Evolutionary conservation across 768 basidiomycete genomes (phyloP), one percentile per base, ranked within the genome.

Genomic region (Arthromyces matolae): DNA sequence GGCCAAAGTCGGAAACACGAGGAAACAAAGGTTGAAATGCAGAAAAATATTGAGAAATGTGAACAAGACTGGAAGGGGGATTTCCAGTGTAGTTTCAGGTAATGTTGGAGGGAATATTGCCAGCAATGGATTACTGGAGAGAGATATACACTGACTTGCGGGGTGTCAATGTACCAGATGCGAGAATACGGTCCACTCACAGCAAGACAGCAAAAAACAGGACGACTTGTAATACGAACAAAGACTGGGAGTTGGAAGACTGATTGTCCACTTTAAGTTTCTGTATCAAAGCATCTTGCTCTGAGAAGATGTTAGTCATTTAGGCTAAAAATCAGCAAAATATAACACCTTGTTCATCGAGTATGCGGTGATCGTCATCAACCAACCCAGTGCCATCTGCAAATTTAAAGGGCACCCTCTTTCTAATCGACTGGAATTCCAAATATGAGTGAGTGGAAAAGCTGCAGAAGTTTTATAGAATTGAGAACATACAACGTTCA

Each of bases 221-320:
- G 23, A 78, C 62, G 6, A 60, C 50, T 44, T 73, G 72, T 22
- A 80, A 42, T 18, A 68, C 62, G 8, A 68, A 37, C 20, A 71
- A 60, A 31, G 76, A 75, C 36, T 65, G 69, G 47, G 59, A 54
- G 59, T 75, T 78, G 1, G 72, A 72, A 7, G 58, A 58, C 0
- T 67, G 62, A 46, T 78, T 78, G 36, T 71, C 64, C n/a, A 55
- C 56, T 38, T 72, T 76, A 31, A 87, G 63, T 4, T 46, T 54
- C n/a, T 74, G 64, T 39, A 87, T 72, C 10, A 83, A 32, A 36
- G 77, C 75, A 37, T 83, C 77, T 59, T 87, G 85, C 59, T 87
- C 84, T 86, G 55, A 16, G 3, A 32, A 34, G 12, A 24, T 41
- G 18, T 16, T 22, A 45, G n/a, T n/a, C n/a, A n/a, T n/a, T n/a